These are phyloP conservation scores for Haplosporangium sp. DNA, from an alignment of 371 early-diverging fungal species.

Conservation along the genomic window DNA sequence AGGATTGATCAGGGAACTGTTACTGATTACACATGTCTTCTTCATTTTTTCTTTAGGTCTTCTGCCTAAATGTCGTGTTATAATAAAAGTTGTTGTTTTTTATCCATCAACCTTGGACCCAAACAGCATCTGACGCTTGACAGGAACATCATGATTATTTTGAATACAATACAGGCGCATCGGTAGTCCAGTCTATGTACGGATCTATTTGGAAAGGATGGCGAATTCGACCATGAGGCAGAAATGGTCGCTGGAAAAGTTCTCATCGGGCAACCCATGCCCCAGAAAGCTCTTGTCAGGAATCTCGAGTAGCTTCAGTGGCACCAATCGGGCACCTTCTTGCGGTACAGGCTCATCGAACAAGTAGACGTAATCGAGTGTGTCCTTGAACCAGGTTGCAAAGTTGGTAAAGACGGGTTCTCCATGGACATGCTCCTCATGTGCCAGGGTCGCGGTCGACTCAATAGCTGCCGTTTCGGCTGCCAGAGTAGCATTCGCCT, in stretches of 20 bases:
- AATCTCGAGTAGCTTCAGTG: slow-evolving; percentile 51
- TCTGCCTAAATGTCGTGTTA: slow-evolving; percentile 37
- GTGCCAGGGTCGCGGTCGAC: slow-evolving; percentile 26
- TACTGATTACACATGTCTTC: background rate
- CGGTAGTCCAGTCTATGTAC: background rate
- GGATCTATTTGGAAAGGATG: slow-evolving; percentile 16
- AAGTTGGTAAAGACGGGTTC: slow-evolving; percentile 69
- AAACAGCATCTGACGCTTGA: too few relatives aligned
- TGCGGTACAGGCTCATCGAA: slow-evolving; percentile 26
- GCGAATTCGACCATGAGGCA: slow-evolving; percentile 60
- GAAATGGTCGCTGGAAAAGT: slow-evolving; percentile 71
- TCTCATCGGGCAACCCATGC: slow-evolving; percentile 64
- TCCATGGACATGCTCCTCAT: slow-evolving; percentile 36
- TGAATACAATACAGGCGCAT: too few relatives aligned
- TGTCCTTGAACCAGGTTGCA: slow-evolving; percentile 62
- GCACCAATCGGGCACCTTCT: slow-evolving; percentile 32
- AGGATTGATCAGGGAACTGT: background rate
- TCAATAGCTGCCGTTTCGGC: slow-evolving; percentile 20
- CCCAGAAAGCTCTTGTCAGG: slow-evolving; percentile 57
- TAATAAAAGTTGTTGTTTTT: slow-evolving; percentile 20
- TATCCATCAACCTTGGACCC: slow-evolving; percentile 7
- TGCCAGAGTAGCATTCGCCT: slow-evolving; percentile 8
- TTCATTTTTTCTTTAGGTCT: slow-evolving; percentile 19
- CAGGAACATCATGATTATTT: too few relatives aligned
- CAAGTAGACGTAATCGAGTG: slow-evolving; percentile 66